Base-by-base conservation (phyloP, 208 protist genomes). In the Endotrypanum monterogeii region DNA sequence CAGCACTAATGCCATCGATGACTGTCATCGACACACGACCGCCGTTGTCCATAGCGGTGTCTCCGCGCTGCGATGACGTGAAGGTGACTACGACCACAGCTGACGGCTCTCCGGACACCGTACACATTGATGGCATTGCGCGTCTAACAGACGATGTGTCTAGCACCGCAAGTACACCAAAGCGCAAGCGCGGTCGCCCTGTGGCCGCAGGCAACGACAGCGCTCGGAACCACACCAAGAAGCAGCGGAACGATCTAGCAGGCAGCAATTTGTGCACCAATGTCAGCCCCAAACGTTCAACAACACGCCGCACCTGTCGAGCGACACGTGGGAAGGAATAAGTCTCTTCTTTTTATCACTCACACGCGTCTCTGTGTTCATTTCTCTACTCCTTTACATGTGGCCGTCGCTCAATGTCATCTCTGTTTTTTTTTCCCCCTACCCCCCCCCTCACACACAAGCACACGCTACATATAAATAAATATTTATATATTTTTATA, bases 141-240 rank as follows among this genome's bases (percentile, higher is more conserved):
- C 35, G 51, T 71, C 30, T 20, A 37, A 25, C 16, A 25, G 46
- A 71, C 28, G 25, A 71, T 9, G 46, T 56, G 46, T 16, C 48
- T 2, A 57, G 66, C 20, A 32, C 48, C 28, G 48, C 48, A 23
- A 39, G 63, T 25, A 69, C 63, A 55, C 30, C 63, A 69, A 41
- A 55, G 12, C 74, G 74, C 37, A 79, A 73, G 57, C 56, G 74
- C 1, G 20, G 58, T n/a, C 74, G 74, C 25, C 46, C 67, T n/a
- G 9, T 30, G 35, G 35, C 58, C 37, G 46, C 46, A 46, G 44
- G 11, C 14, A 37, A 56, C 18, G 56, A 51, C 44, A 20, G 14
- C 44, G 63, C 44, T 25, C 44, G 28, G 2, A 39, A 37, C 6
- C 44, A 23, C n/a, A 20, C 25, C 44, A 68, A 65, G 58, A 28